These are phyloP conservation scores for Entomortierella chlamydospora DNA, from an alignment of 192 early-diverging fungal species.

Conservation along the genomic window DNA sequence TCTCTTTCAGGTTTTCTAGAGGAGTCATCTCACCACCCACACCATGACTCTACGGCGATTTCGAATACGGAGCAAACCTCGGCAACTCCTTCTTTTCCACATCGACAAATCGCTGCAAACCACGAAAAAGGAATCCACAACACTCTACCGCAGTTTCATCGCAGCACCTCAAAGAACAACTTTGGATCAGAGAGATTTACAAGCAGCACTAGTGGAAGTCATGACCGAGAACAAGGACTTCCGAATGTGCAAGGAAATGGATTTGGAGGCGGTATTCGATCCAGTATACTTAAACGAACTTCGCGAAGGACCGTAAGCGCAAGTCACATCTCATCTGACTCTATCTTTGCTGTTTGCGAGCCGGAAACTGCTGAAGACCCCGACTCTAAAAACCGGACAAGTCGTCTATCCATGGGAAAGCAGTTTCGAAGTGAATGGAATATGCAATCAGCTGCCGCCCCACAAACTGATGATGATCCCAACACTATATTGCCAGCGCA, in stretches of 20 bases:
- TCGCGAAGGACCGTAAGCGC: slow-evolving; percentile 41
- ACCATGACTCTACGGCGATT: slow-evolving; percentile 7
- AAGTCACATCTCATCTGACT: slow-evolving; percentile 34
- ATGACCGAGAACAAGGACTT: background rate
- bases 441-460: background rate
- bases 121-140: background rate
- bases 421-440: slow-evolving; percentile 8
- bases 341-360: slow-evolving; percentile 4
- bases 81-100: too few relatives aligned
- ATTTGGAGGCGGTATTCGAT: background rate
- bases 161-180: background rate
- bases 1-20: slow-evolving; percentile 19
- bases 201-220: slow-evolving; percentile 9
- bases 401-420: background rate
- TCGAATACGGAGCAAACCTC: background rate
- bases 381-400: background rate
- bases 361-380: background rate
- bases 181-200: slow-evolving; percentile 31
- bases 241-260: background rate
- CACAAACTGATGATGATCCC: background rate
- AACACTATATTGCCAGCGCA: background rate
- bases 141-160: background rate
- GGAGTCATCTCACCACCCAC: slow-evolving; percentile 20
- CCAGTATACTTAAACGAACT: background rate
- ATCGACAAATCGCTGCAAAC: background rate